These are phyloP conservation scores for Zygoascus meyerae DNA, from an alignment of 1,139 yeast genomes.

Conservation along the genomic window DNA sequence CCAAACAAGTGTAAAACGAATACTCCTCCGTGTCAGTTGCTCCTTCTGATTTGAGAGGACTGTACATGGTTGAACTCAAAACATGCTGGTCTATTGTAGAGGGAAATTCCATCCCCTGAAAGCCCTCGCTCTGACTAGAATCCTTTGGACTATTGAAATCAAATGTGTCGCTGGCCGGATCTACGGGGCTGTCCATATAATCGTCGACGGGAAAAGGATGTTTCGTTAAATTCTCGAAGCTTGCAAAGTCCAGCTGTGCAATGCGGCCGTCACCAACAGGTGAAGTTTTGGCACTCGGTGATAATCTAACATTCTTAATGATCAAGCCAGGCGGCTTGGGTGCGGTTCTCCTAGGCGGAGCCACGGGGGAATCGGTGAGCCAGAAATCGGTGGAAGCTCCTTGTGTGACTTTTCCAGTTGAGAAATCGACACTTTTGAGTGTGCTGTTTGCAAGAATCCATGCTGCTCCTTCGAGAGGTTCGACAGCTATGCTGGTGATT, in stretches of 20 bases:
- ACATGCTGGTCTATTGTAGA: too few relatives aligned
- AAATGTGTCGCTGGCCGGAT: neutral
- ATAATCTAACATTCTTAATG: neutral
- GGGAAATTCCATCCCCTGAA: too few relatives aligned
- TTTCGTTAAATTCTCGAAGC: neutral
- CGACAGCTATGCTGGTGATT: constrained; percentile 1
- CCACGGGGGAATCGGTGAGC: constrained; percentile 6
- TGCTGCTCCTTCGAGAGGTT: neutral
- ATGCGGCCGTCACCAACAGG: constrained; percentile 1
- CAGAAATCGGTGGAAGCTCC: constrained; percentile 6
- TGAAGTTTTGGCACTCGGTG: neutral
- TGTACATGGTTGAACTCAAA: too few relatives aligned
- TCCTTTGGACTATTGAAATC: too few relatives aligned
- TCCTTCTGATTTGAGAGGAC: neutral
- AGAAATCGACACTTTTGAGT: constrained; percentile 1
- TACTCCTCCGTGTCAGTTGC: neutral
- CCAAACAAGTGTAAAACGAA: too few relatives aligned
- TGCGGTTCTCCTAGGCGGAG: neutral
- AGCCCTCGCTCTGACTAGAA: too few relatives aligned
- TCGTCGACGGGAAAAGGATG: neutral
- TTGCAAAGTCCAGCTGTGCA: neutral
- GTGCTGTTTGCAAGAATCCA: constrained; percentile 3
- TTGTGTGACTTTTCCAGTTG: neutral
- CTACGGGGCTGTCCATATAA: neutral
- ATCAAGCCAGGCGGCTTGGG: neutral